phyloP scores from a whole-genome alignment of 2,329 filamentous ascomycete genomes.

The Colletotrichum simmondsii region DNA sequence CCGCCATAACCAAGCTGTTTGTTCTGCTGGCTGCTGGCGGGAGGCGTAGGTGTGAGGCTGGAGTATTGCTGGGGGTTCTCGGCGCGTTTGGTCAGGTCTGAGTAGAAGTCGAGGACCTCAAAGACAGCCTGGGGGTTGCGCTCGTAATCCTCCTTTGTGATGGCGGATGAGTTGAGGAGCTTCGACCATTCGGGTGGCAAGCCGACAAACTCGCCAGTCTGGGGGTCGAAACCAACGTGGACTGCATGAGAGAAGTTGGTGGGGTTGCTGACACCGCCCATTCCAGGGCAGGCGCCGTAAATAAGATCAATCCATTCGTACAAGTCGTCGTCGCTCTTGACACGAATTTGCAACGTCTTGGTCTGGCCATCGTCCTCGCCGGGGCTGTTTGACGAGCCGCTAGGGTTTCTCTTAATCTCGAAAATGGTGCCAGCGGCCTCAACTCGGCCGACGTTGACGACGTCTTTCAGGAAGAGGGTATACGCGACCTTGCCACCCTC shows the following conservation, averaged over 20 bases:
- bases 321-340: slow-evolving; percentile 95
- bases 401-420: slow-evolving; percentile 84
- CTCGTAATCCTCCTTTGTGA: slow-evolving; percentile 98
- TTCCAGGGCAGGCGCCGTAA: slow-evolving; percentile 94
- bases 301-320: slow-evolving; percentile 99
- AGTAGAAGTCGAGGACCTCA: slow-evolving; percentile 87
- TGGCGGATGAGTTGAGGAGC: slow-evolving; percentile 92
- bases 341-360: slow-evolving; percentile 88
- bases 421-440: slow-evolving; percentile 93
- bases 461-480: slow-evolving; percentile 85
- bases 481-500: slow-evolving; percentile 90
- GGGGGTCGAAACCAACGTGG: slow-evolving; percentile 96
- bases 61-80: slow-evolving; percentile 78
- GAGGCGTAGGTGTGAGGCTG: slow-evolving; percentile 75
- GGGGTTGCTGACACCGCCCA: slow-evolving; percentile 98
- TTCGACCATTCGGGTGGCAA: slow-evolving; percentile 97
- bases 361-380: slow-evolving; percentile 83
- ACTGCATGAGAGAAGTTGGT: slow-evolving; percentile 98
- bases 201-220: slow-evolving; percentile 94
- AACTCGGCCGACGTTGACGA: slow-evolving; percentile 89
- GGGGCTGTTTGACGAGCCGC: slow-evolving; percentile 75
- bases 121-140: slow-evolving; percentile 91
- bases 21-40: slow-evolving; percentile 64
- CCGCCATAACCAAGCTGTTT: slow-evolving; percentile 72
- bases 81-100: slow-evolving; percentile 80